Conservation (phyloP, 805 yeast species). For the Maudiozyma saulgeensis region DNA sequence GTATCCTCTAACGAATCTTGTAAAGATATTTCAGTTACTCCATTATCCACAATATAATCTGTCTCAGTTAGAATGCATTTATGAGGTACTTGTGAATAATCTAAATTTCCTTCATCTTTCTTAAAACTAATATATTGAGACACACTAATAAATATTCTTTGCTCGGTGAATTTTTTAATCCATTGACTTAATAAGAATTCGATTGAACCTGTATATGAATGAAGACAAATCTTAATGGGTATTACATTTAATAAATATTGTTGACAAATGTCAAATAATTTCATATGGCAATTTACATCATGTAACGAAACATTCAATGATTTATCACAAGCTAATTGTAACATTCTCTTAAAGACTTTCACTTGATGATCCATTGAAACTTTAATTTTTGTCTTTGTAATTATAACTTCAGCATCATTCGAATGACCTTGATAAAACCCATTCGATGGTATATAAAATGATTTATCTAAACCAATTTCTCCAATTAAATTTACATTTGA, state of each 20-base stretch:
- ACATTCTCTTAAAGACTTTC: constrained; percentile 39
- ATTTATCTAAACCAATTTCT: constrained; percentile 83
- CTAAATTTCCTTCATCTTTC: not conserved
- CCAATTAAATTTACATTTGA: constrained; percentile 46
- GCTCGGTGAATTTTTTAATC: constrained; percentile 10
- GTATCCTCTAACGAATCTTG: constrained; percentile 8
- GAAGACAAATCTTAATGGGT: constrained; percentile 45
- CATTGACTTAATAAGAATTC: constrained; percentile 54
- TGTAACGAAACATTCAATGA: constrained; percentile 61
- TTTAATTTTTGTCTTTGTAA: constrained; percentile 34
- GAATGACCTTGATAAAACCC: constrained; percentile 39
- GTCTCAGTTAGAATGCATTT: constrained; percentile 42
- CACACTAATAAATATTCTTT: constrained; percentile 24
- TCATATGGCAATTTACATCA: constrained; percentile 73
- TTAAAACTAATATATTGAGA: constrained; percentile 25
- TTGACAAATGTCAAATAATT: constrained; percentile 35
- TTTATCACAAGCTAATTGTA: constrained; percentile 43
- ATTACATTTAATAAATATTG: constrained; percentile 15
- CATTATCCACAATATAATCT: constrained; percentile 32
- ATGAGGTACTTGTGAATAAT: constrained; percentile 20
- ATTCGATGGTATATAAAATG: constrained; percentile 53
- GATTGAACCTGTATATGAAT: constrained; percentile 76
- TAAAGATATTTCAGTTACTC: not conserved
- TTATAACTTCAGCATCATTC: constrained; percentile 1
- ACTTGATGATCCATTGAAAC: constrained; percentile 63